Evolutionary conservation across 2,329 filamentous ascomycete genomes (phyloP), one percentile per base, ranked within the genome.

Genomic region (Aotearoamyces nothofagi): DNA sequence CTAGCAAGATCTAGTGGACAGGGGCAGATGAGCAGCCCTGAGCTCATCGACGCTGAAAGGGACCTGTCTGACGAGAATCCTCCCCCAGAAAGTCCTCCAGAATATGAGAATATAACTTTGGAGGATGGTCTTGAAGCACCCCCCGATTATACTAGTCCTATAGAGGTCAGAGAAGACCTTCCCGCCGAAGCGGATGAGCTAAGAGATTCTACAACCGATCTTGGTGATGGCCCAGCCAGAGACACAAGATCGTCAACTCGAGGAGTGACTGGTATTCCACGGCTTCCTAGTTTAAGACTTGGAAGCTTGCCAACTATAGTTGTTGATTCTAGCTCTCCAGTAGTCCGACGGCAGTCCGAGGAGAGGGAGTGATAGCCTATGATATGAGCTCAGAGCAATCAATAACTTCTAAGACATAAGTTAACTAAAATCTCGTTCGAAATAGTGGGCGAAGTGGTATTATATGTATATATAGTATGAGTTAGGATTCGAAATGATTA

Each of bases 1-100:
- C 26, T 33, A 27, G 45, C 43, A 17, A 38, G 42, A 9, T 42
- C 42, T 11, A 52, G 54, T 17, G 49, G 48, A 3, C 51, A n/a
- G 15, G 19, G 53, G 19, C n/a, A 7, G 19, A 20, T n/a, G 15
- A 55, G 57, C n/a, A 63, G 58, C 2, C 61, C 62, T 2, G 65
- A 69, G 38, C 51, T 65, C 13, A 54, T 61, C n/a, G 64, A 69
- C 40, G 58, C 55, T 3, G 64, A 67, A 27, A 41, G 66, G 4
- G 63, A 57, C 17, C 59, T 59, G 3, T 50, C 46, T 17, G 45
- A 50, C 12, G 30, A 32, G 11, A 26, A 28, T 10, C 15, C 29
- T 10, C 30, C 30, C 5, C 17, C 15, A 14, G 8, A 31, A 11
- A 11, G 11, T 6, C 30, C 30, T 13, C 30, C 30, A 9, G 30